Conservation (phyloP, 768 basidiomycete species). For the Grammothele lineata region DNA sequence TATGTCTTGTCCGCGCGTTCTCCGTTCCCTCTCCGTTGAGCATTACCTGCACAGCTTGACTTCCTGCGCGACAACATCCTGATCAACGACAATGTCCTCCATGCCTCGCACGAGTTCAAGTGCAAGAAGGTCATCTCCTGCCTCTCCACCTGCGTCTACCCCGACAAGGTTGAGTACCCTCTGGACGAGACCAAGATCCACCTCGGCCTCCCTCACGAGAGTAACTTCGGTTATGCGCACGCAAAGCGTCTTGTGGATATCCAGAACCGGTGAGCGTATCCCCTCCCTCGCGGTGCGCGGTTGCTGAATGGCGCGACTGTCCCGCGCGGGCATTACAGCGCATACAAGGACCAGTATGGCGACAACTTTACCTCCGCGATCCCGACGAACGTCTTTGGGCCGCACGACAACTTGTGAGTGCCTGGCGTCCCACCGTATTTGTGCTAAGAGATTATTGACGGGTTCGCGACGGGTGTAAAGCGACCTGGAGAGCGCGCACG, state of each 20-base stretch:
- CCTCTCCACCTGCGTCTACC: constrained; percentile 96
- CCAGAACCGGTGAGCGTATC: constrained; percentile 73
- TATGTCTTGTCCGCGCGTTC: constrained; percentile 28
- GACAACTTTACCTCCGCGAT: constrained; percentile 95
- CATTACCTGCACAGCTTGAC: constrained; percentile 49
- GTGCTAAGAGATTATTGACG: background rate
- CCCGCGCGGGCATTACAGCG: constrained; percentile 42
- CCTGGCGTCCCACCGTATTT: background rate
- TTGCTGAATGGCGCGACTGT: too few relatives aligned
- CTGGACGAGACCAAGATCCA: constrained; percentile 93
- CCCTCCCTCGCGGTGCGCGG: too few relatives aligned
- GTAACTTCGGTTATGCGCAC: constrained; percentile 96
- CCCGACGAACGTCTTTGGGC: constrained; percentile 96
- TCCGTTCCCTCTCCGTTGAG: background rate
- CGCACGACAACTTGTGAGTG: constrained; percentile 85
- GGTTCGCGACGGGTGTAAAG: constrained; percentile 31
- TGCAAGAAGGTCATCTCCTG: constrained; percentile 86
- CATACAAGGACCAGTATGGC: constrained; percentile 94
- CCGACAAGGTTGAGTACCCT: constrained; percentile 91
- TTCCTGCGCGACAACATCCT: constrained; percentile 93
- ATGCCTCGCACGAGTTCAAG: constrained; percentile 61
- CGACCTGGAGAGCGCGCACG: constrained; percentile 87
- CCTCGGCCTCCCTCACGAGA: constrained; percentile 85
- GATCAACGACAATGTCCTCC: constrained; percentile 93
- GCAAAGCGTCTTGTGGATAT: constrained; percentile 96